Base-by-base conservation (phyloP, 75 land plant species). In the Sequoia sempervirens region DNA sequence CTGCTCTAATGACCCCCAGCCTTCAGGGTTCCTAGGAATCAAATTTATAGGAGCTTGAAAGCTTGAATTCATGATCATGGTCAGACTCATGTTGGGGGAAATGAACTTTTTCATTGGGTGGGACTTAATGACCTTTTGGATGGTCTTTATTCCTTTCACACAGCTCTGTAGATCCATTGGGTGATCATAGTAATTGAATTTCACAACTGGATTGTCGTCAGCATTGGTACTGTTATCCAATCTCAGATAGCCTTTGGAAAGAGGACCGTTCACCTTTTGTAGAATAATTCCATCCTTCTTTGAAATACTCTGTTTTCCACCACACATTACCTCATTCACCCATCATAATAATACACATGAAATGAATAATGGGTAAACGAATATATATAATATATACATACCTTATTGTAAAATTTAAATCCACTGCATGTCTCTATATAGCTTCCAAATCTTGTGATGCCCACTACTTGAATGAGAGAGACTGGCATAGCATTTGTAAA, bases 391-490 rank as follows among this genome's bases (percentile, higher is more conserved):
- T 40, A 40, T 40, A 1, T 40, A 30, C 2, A 2, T 70, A 56
- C 61, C 61, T 56, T 56, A 14, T 2, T 56, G 61, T 7, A 14
- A 5, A 75, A 88, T 70, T 46, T n/a, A 43, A 43, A 37, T 4
- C 95, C 95, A 84, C 95, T 93, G 38, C 87, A 83, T 7, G 89
- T 83, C 79, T 95, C 97, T 26, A 95, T 91, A 81, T 83, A 95
- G 84, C 82, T 87, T 43, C 46, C 46, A 43, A 43, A 43, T 6
- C 6, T 43, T 6, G 46, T 43, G 46, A 43, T 43, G 5, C 97
- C 97, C 14, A 95, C 97, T 5, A 83, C 85, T 82, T 91, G 91
- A 28, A 92, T 91, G 50, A 92, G 85, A 13, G 93, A 89, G 5
- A 83, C 46, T 43, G 46, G 46, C 4, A 40, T 40, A 2, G 5